Conservation (phyloP, 1,139 yeast genomes). For the Blastobotrys arbuscula region DNA sequence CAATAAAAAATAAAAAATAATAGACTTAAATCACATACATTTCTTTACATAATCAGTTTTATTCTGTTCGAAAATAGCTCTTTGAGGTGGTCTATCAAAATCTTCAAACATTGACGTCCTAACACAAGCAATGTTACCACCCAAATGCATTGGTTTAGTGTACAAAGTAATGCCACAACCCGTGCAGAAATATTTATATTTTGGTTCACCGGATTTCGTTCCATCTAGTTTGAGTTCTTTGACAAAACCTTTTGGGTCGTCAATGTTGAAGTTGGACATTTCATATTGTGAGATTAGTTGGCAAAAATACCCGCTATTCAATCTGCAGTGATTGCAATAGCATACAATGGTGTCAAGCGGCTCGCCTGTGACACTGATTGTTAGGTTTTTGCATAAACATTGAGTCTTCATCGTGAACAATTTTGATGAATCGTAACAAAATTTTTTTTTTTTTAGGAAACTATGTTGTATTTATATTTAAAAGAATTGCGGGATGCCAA, state of each 20-base stretch:
- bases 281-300: slow-evolving; percentile 24
- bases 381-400: slow-evolving; percentile 28
- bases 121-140: slow-evolving; percentile 21
- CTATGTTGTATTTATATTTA: too few relatives aligned
- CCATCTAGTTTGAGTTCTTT: background rate
- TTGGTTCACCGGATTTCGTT: slow-evolving; percentile 24
- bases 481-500: too few relatives aligned
- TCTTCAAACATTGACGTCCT: slow-evolving; percentile 26
- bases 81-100: slow-evolving; percentile 5
- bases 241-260: slow-evolving; percentile 16
- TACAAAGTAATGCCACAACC: slow-evolving; percentile 29
- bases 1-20: background rate
- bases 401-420: background rate
- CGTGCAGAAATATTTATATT: slow-evolving; percentile 27
- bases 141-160: slow-evolving; percentile 27
- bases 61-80: slow-evolving; percentile 8
- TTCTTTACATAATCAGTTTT: slow-evolving; percentile 5
- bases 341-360: slow-evolving; percentile 24
- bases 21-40: background rate
- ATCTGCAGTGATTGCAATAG: slow-evolving; percentile 30
- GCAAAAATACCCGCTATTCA: slow-evolving; percentile 30
- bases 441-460: too few relatives aligned
- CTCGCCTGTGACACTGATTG: slow-evolving; percentile 18
- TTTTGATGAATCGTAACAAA: too few relatives aligned
- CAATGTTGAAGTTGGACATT: slow-evolving; percentile 20